Evolutionary conservation across 1,139 yeast genomes (phyloP).

Genomic region (Magnusiomyces tetraspermus): DNA sequence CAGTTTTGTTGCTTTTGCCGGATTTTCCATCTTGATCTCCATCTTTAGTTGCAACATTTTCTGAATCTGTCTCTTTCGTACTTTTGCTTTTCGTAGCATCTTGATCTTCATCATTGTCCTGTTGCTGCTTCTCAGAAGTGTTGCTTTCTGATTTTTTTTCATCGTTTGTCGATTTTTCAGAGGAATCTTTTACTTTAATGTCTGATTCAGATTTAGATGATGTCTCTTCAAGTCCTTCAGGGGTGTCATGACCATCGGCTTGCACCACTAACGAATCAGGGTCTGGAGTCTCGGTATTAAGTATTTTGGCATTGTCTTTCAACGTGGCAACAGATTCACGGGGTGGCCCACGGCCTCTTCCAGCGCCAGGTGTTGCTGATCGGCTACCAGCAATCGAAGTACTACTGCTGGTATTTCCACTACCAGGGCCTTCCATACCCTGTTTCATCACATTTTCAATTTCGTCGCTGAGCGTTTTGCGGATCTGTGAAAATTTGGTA

Average conservation of each 20-base stretch:
- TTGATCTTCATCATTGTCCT: too few species aligned
- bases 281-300: slow-evolving; percentile 1
- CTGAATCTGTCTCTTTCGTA: not conserved
- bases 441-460: slow-evolving; percentile 31
- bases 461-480: slow-evolving; percentile 61
- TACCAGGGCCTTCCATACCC: slow-evolving; percentile 9
- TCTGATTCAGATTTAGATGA: not conserved
- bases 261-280: not conserved
- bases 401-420: too few species aligned
- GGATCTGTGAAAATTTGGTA: slow-evolving; percentile 48
- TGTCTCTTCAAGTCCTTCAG: not conserved
- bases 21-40: too few species aligned
- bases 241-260: not conserved
- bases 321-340: slow-evolving; percentile 11
- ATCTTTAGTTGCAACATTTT: too few species aligned
- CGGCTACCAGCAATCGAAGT: not conserved
- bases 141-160: too few species aligned
- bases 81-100: too few species aligned
- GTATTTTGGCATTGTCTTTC: slow-evolving; percentile 8
- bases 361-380: not conserved
- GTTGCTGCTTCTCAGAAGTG: too few species aligned
- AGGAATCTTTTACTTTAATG: too few species aligned
- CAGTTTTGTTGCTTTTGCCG: not conserved
- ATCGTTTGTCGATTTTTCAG: too few species aligned
- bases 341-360: not conserved